These are phyloP conservation scores for Dioszegia crocea DNA, from an alignment of 768 basidiomycete species.

Conservation along the genomic window DNA sequence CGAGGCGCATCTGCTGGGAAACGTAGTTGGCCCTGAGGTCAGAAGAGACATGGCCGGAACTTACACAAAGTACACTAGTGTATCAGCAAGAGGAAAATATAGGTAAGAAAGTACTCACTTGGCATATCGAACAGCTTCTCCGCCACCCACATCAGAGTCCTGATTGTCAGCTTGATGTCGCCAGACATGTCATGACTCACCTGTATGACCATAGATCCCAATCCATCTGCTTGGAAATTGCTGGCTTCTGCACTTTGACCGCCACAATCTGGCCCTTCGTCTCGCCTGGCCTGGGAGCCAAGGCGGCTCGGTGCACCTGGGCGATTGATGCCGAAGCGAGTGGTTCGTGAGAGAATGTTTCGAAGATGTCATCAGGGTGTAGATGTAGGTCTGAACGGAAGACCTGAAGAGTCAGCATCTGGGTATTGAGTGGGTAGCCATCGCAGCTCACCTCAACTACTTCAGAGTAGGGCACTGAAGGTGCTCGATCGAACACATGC, in stretches of 20 bases:
- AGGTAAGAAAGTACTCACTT: constrained; percentile 39
- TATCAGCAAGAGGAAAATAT: constrained; percentile 56
- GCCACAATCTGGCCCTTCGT: constrained; percentile 58
- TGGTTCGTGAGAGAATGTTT: constrained; percentile 68
- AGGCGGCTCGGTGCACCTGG: constrained; percentile 78
- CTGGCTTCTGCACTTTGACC: constrained; percentile 86
- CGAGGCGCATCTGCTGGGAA: constrained; percentile 72
- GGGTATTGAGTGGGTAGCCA: no score
- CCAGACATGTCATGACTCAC: constrained; percentile 18
- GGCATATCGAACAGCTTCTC: constrained; percentile 75
- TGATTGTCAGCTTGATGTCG: constrained; percentile 24
- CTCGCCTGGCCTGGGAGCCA: constrained; percentile 50
- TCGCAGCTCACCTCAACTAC: constrained; percentile 58
- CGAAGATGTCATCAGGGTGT: constrained; percentile 70
- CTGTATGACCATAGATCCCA: constrained; percentile 54
- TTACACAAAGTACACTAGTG: constrained; percentile 46
- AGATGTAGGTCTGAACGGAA: constrained; percentile 57
- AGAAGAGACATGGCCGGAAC: constrained; percentile 25
- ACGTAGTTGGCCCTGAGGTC: constrained; percentile 52
- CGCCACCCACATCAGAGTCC: constrained; percentile 49
- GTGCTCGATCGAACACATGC: constrained; percentile 81
- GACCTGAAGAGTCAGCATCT: constrained; percentile 19
- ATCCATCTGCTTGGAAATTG: constrained; percentile 76
- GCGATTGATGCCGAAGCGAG: constrained; percentile 87
- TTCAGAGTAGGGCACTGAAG: constrained; percentile 70